phyloP scores from a whole-genome alignment of 1,284 basidiomycete genomes.

The Peniophora sp. region DNA sequence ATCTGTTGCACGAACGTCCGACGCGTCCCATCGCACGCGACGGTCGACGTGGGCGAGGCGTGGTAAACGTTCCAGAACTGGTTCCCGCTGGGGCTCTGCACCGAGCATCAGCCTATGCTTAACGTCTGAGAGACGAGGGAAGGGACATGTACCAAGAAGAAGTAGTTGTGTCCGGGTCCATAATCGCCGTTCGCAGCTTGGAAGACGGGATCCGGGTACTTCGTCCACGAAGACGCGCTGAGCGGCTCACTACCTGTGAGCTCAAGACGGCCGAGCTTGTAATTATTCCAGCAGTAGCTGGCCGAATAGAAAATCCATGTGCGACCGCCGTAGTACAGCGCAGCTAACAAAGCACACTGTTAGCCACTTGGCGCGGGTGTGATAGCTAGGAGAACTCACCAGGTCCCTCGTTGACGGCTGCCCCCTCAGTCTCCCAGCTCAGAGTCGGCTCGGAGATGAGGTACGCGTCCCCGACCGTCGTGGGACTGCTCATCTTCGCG shows the following conservation, averaged over 20 bases:
- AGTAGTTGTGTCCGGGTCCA: conserved; percentile 27
- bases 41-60: conserved; percentile 18
- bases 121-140: no score
- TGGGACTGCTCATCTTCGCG: conserved; percentile 25
- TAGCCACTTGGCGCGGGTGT: no score
- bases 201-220: conserved; percentile 24
- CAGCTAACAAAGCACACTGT: no score
- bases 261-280: conserved; percentile 24
- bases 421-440: conserved; percentile 26
- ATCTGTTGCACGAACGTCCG: conserved; percentile 25
- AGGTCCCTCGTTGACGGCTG: conserved; percentile 28
- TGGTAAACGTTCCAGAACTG: conserved; percentile 26
- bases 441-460: conserved; percentile 28
- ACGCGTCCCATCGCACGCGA: conserved; percentile 23
- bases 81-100: conserved; percentile 16
- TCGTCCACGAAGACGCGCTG: conserved; percentile 24
- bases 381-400: conserved; percentile 7
- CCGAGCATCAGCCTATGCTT: no score
- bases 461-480: conserved; percentile 24
- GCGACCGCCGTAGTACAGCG: conserved; percentile 23
- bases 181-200: conserved; percentile 22
- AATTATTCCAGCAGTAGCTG: conserved; percentile 24
- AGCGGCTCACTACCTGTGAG: conserved; percentile 26
- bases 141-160: conserved; percentile 21
- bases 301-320: conserved; percentile 27